Percentiles rank a stretch among this genome's conserved stretches.
Evolutionary conservation across 805 yeast species (phyloP).

Genomic region (Saturnispora ahearnii): DNA sequence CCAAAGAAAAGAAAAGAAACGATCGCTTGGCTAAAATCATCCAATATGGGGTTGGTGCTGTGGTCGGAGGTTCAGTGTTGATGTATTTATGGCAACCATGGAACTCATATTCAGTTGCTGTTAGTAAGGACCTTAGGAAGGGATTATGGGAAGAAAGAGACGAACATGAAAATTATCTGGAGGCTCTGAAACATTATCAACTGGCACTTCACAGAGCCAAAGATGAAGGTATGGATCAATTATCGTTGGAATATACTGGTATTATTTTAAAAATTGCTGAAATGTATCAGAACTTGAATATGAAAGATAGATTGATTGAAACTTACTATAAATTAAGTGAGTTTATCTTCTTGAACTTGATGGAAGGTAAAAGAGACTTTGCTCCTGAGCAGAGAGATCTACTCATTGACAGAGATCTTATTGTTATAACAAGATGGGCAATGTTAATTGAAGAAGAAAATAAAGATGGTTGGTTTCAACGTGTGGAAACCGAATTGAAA

Average conservation of each 20-base stretch:
- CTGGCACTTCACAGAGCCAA: slow-evolving; percentile 64
- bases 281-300: slow-evolving; percentile 65
- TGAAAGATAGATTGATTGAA: slow-evolving; percentile 53
- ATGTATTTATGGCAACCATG: slow-evolving; percentile 29
- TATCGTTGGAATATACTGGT: slow-evolving; percentile 81
- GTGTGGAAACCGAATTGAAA: slow-evolving; percentile 18
- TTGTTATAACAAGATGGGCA: slow-evolving; percentile 22
- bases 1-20: slow-evolving; percentile 9
- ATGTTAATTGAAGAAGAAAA: slow-evolving; percentile 14
- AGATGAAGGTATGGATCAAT: slow-evolving; percentile 41
- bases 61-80: slow-evolving; percentile 15
- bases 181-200: slow-evolving; percentile 64
- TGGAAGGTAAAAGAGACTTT: slow-evolving; percentile 16
- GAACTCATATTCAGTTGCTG: slow-evolving; percentile 31
- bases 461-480: slow-evolving; percentile 5
- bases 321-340: slow-evolving; percentile 33
- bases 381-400: slow-evolving; percentile 18
- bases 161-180: slow-evolving; percentile 49
- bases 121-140: slow-evolving; percentile 61
- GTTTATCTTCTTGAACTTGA: slow-evolving; percentile 22
- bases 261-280: slow-evolving; percentile 81
- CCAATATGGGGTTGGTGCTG: slow-evolving; percentile 12
- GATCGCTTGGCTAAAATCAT: slow-evolving; percentile 14
- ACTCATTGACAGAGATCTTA: slow-evolving; percentile 24
- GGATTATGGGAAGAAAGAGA: slow-evolving; percentile 82